Percentiles rank a stretch among this genome's conserved stretches.
These are phyloP conservation scores for Beta macrorhiza DNA, from an alignment of 179 eudicot species.

Conservation along the genomic window DNA sequence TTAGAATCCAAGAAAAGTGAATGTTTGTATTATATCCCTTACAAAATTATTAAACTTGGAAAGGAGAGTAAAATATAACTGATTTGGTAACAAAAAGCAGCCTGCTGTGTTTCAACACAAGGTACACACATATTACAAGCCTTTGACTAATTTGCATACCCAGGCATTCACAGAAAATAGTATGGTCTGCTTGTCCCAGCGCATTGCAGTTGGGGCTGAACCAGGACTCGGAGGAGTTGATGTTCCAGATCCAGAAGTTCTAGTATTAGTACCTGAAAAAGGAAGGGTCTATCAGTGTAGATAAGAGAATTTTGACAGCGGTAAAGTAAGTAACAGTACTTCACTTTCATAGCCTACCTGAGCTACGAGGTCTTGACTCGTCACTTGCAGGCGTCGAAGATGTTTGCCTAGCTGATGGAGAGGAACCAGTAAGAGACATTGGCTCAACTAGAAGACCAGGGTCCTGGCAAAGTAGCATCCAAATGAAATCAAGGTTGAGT, in stretches of 20 bases:
- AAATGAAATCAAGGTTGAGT: slow-evolving; percentile 12
- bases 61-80: neutral
- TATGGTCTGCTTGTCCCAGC: slow-evolving; percentile 80
- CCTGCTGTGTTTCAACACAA: slow-evolving; percentile 1
- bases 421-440: slow-evolving; percentile 49
- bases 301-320: neutral
- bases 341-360: slow-evolving; percentile 39
- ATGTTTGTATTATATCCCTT: neutral
- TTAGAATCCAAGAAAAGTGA: neutral
- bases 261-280: slow-evolving; percentile 53
- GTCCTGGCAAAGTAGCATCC: slow-evolving; percentile 48
- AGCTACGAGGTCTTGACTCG: slow-evolving; percentile 47
- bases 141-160: slow-evolving; percentile 44
- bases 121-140: neutral
- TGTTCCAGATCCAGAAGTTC: slow-evolving; percentile 59
- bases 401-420: slow-evolving; percentile 59
- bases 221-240: slow-evolving; percentile 38
- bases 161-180: slow-evolving; percentile 91
- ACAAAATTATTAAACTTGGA: neutral
- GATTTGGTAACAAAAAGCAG: neutral
- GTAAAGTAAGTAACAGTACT: slow-evolving; percentile 1
- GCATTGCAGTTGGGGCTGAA: slow-evolving; percentile 59
- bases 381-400: slow-evolving; percentile 47
- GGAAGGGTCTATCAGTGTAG: slow-evolving; percentile 11
- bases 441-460: slow-evolving; percentile 83